These are phyloP conservation scores for Exophiala spinifera DNA, from an alignment of 2,329 filamentous ascomycete genomes.

Conservation along the genomic window DNA sequence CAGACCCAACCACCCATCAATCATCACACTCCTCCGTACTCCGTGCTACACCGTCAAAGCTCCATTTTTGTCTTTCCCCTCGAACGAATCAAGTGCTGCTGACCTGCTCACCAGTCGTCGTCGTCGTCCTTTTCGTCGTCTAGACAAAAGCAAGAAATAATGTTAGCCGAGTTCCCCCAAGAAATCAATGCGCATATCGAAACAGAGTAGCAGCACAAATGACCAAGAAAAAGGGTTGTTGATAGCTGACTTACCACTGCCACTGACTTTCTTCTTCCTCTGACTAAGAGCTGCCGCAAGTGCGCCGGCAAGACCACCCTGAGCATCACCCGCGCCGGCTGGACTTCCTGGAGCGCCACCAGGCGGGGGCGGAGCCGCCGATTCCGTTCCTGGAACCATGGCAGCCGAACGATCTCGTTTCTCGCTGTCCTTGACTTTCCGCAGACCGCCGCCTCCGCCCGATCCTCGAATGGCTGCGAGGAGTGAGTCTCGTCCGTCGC, in stretches of 20 bases:
- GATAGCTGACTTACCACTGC: slow-evolving; percentile 71
- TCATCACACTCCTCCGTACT: no score
- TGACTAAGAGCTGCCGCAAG: slow-evolving; percentile 73
- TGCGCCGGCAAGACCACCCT: slow-evolving; percentile 72
- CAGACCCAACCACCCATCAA: no score
- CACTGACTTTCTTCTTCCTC: slow-evolving; percentile 89
- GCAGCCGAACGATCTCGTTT: slow-evolving; percentile 48
- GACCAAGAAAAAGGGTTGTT: slow-evolving; percentile 5
- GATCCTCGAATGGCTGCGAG: slow-evolving; percentile 51
- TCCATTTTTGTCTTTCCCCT: no score
- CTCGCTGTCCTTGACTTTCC: slow-evolving; percentile 46
- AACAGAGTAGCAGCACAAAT: not conserved
- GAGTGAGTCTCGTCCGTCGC: slow-evolving; percentile 43
- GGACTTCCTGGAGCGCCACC: slow-evolving; percentile 52
- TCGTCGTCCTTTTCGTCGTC: slow-evolving; percentile 48
- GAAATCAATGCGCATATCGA: not conserved
- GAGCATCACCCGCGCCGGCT: slow-evolving; percentile 31
- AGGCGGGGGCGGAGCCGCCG: slow-evolving; percentile 54
- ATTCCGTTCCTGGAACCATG: slow-evolving; percentile 47
- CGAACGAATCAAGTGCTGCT: no score
- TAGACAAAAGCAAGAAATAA: slow-evolving; percentile 23
- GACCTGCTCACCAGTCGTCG: slow-evolving; percentile 46
- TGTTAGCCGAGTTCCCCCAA: slow-evolving; percentile 28
- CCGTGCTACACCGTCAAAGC: no score
- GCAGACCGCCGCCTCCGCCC: slow-evolving; percentile 53